Percentiles rank a stretch among this genome's conserved stretches.
Conservation (phyloP, 2,329 filamentous ascomycete genomes). For the Didymella segeticola region DNA sequence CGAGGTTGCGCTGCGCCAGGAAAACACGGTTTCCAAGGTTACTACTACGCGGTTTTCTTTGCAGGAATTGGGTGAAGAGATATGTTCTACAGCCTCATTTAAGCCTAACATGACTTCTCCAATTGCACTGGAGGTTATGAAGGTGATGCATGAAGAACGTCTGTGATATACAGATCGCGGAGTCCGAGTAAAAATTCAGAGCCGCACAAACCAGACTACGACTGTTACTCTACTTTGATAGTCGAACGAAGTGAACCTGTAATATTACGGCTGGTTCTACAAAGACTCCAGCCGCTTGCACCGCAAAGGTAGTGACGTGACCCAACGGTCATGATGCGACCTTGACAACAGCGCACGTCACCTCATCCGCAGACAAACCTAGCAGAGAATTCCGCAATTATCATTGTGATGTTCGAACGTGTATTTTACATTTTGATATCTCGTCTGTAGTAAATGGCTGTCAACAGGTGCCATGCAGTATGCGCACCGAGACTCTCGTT, state of each 20-base stretch:
- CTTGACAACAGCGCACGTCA: not conserved
- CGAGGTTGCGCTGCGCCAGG: slow-evolving; percentile 5
- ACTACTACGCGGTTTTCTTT: not conserved
- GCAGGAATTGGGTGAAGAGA: not conserved
- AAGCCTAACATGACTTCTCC: not conserved
- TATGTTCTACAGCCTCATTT: not conserved
- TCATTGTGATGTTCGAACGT: not conserved
- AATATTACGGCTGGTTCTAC: too few relatives aligned
- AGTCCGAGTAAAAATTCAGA: too few relatives aligned
- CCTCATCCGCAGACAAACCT: not conserved
- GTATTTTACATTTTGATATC: slow-evolving; percentile 17
- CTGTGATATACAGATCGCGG: slow-evolving; percentile 1
- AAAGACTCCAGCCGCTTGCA: not conserved
- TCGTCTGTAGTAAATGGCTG: not conserved
- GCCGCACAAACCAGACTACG: too few relatives aligned
- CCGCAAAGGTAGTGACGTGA: not conserved
- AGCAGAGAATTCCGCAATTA: not conserved
- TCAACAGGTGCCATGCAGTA: slow-evolving; percentile 5
- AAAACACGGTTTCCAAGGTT: not conserved
- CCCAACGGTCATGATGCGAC: slow-evolving; percentile 1
- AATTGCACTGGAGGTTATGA: too few relatives aligned
- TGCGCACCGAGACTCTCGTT: slow-evolving; percentile 3
- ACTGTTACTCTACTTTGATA: too few relatives aligned
- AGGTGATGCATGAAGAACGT: not conserved
- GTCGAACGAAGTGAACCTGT: too few relatives aligned